Conservation (phyloP, 2,329 filamentous ascomycete species). For the Beauveria caledonica region DNA sequence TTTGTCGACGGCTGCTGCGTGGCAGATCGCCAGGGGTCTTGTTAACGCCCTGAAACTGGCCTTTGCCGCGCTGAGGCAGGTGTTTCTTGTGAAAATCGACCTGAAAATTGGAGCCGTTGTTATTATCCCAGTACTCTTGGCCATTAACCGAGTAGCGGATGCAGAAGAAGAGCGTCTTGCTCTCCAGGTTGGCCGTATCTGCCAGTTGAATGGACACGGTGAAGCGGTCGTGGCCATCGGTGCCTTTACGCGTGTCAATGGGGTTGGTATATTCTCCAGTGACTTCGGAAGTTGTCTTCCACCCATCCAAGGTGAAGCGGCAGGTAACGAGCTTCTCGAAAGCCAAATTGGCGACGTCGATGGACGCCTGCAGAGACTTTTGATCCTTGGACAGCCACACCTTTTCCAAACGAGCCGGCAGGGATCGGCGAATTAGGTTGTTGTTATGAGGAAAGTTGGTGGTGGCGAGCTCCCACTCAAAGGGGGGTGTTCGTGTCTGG, state of each 20-base stretch:
- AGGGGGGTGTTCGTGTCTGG: slow-evolving; percentile 39
- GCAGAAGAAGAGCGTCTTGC: slow-evolving; percentile 88
- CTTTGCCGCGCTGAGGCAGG: slow-evolving; percentile 53
- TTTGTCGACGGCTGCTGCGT: slow-evolving; percentile 54
- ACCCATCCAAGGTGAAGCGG: slow-evolving; percentile 93
- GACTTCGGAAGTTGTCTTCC: slow-evolving; percentile 97
- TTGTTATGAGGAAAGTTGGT: slow-evolving; percentile 65
- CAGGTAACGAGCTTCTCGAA: slow-evolving; percentile 87
- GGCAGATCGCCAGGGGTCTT: slow-evolving; percentile 50
- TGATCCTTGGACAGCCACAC: slow-evolving; percentile 84
- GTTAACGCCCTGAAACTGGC: slow-evolving; percentile 40
- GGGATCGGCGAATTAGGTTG: slow-evolving; percentile 49
- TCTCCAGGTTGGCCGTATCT: slow-evolving; percentile 83
- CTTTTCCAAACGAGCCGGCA: slow-evolving; percentile 73
- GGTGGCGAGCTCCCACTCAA: slow-evolving; percentile 81
- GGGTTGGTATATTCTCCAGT: slow-evolving; percentile 80
- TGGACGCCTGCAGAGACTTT: slow-evolving; percentile 73
- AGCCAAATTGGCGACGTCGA: slow-evolving; percentile 79
- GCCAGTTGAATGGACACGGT: slow-evolving; percentile 89
- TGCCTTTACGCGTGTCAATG: slow-evolving; percentile 56
- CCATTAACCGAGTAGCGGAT: slow-evolving; percentile 79
- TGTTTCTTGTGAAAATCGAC: slow-evolving; percentile 83
- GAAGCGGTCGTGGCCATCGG: slow-evolving; percentile 75
- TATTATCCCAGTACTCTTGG: slow-evolving; percentile 94
- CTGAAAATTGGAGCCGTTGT: slow-evolving; percentile 78